phyloP scores from a whole-genome alignment of 352 stramenopile species.

The Phytopythium delawarense region DNA sequence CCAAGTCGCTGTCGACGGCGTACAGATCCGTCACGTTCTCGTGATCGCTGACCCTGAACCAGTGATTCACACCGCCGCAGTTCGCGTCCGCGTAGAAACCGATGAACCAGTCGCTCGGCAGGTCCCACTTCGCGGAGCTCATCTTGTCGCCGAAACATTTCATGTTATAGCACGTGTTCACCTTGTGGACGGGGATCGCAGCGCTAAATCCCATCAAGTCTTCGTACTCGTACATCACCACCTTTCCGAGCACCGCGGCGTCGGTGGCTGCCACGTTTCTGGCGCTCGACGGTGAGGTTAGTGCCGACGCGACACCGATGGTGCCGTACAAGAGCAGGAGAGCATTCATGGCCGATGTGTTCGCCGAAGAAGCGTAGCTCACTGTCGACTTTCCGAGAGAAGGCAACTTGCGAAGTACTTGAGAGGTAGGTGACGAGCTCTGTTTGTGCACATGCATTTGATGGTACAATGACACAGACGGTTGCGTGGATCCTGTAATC shows the following conservation, averaged over 20 bases:
- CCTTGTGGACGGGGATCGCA: not conserved
- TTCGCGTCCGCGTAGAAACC: not conserved
- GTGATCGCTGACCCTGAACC: not conserved
- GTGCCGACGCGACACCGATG: not conserved
- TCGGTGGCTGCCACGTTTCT: not conserved
- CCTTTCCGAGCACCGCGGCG: not conserved
- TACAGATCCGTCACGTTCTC: not conserved
- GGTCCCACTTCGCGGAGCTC: slow-evolving; percentile 7
- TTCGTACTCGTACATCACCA: not conserved
- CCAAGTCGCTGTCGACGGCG: not conserved
- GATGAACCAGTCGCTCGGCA: not conserved
- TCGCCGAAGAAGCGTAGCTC: too few species aligned
- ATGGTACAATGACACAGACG: too few species aligned
- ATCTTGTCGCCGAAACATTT: not conserved
- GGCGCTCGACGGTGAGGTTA: not conserved
- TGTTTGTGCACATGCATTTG: too few species aligned
- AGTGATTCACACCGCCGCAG: not conserved
- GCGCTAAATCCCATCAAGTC: not conserved
- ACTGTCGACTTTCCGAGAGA: too few species aligned
- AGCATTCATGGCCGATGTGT: too few species aligned
- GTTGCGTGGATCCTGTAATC: too few species aligned
- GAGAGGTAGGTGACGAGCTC: too few species aligned
- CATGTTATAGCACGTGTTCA: not conserved
- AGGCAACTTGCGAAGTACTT: too few species aligned
- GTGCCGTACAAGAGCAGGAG: too few species aligned